Conservation (phyloP, 257 asterid genomes). For the Hygrophila difformis region DNA sequence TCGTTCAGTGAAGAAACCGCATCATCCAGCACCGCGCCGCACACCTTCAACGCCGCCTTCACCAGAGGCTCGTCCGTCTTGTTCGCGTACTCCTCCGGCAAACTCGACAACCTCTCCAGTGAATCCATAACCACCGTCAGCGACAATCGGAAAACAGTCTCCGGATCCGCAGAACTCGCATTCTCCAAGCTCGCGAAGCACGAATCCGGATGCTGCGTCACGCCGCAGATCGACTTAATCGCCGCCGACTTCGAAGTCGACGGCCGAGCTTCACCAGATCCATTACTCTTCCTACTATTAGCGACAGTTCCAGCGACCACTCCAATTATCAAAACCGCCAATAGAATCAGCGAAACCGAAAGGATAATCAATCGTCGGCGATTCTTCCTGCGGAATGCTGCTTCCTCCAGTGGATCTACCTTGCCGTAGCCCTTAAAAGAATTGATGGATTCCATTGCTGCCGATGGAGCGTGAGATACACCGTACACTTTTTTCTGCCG, state of each 20-base stretch:
- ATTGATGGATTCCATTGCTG: conserved; percentile 67
- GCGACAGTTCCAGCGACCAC: conserved; percentile 47
- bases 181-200: conserved; percentile 36
- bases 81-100: conserved; percentile 28
- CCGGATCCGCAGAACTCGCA: conserved; percentile 49
- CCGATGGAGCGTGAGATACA: too few relatives aligned
- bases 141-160: conserved; percentile 44
- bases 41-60: conserved; percentile 45
- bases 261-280: conserved; percentile 3
- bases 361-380: conserved; percentile 49
- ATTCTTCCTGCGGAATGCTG: conserved; percentile 48
- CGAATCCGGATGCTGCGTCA: conserved; percentile 45
- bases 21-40: conserved; percentile 43
- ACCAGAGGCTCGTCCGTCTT: conserved; percentile 14
- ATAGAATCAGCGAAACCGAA: conserved; percentile 29
- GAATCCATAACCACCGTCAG: conserved; percentile 31
- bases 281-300: conserved; percentile 20
- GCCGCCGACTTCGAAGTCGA: conserved; percentile 33
- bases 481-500: too few relatives aligned
- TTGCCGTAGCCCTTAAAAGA: conserved; percentile 88
- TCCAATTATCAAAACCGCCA: conserved; percentile 34
- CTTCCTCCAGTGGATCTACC: conserved; percentile 51
- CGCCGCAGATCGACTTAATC: conserved; percentile 52
- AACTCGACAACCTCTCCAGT: conserved; percentile 19
- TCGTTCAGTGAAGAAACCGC: conserved; percentile 57